phyloP scores from a whole-genome alignment of 148 eudicot genomes.

The Rheum nobile region DNA sequence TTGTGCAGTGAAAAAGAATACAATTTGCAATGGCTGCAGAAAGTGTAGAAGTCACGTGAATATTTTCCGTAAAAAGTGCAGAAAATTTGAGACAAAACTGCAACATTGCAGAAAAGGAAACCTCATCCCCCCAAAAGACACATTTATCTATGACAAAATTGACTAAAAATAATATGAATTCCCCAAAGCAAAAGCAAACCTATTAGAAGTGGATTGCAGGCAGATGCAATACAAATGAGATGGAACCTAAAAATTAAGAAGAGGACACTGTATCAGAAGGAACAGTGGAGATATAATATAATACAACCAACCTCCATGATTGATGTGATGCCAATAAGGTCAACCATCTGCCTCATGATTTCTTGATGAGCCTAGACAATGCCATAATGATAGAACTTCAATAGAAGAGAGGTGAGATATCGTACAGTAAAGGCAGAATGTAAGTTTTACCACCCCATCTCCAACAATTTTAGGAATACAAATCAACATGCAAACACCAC shows the following conservation, averaged over 20 bases:
- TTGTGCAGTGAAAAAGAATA: neutral
- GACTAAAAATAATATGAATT: no score
- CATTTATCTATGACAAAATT: no score
- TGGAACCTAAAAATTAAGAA: neutral
- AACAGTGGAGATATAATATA: slow-evolving; percentile 3
- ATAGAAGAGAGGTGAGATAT: neutral
- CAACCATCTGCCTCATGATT: slow-evolving; percentile 72
- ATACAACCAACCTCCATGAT: slow-evolving; percentile 79
- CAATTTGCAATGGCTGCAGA: neutral
- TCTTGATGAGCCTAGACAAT: slow-evolving; percentile 59
- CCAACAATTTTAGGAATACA: neutral
- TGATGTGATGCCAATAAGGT: slow-evolving; percentile 87
- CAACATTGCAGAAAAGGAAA: neutral
- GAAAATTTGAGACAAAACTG: neutral
- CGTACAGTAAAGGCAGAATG: neutral
- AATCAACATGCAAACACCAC: neutral
- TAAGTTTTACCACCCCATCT: neutral
- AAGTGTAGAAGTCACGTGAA: neutral
- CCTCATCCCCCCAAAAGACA: neutral
- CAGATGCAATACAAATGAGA: neutral
- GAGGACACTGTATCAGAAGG: slow-evolving; percentile 9
- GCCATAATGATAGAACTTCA: neutral
- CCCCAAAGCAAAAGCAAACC: neutral
- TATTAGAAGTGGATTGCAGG: neutral
- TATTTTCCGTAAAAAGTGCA: neutral